Base-by-base conservation (phyloP, 2,329 filamentous ascomycete species). In the Calonectria naviculata region DNA sequence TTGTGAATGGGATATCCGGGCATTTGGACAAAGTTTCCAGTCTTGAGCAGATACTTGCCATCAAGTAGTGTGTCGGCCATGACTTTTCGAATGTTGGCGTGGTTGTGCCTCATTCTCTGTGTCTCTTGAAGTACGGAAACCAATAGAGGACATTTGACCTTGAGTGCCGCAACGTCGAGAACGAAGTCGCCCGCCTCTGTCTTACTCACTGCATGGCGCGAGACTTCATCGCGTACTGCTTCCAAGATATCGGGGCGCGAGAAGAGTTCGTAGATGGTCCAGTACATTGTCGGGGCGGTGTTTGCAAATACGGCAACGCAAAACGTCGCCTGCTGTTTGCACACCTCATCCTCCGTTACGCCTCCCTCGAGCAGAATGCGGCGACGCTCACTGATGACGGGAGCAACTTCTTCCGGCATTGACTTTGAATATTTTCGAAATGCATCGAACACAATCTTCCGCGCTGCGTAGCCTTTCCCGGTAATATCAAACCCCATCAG, bases 1-100 rank as follows among this genome's bases (percentile, higher is more conserved):
- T 77, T 76, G 67, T 82, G 78, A 1, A 80, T 74, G 0, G 83
- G 72, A 5, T 77, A 65, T 2, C 76, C 79, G 0, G 84, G 84
- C 71, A 86, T 81, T 64, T 81, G 78, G 0, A 85, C 47, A 13
- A 79, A 77, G 17, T 78, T 76, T 0, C 84, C 84, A 6, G 75
- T 76, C 68, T 82, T 83, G 17, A 86, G 75, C 2, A 85, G 71
- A 21, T 83, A 82, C 29, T 76, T 74, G 2, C 75, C 78, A 12
- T 81, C 80, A 2, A 86, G 68, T 0, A 83, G 28, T 0, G 78
- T 82, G 28, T 86, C 84, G 5, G 80, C 68, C 3, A 73, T 74
- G 0, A 85, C 78, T 26, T 76, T 76, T 26, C 74, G 74, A 9
- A 76, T 76, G 1, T 71, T 70, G 0, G 74, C 74, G 0, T 76